phyloP scores from a whole-genome alignment of 148 eudicot species.

The Oxyria digyna region DNA sequence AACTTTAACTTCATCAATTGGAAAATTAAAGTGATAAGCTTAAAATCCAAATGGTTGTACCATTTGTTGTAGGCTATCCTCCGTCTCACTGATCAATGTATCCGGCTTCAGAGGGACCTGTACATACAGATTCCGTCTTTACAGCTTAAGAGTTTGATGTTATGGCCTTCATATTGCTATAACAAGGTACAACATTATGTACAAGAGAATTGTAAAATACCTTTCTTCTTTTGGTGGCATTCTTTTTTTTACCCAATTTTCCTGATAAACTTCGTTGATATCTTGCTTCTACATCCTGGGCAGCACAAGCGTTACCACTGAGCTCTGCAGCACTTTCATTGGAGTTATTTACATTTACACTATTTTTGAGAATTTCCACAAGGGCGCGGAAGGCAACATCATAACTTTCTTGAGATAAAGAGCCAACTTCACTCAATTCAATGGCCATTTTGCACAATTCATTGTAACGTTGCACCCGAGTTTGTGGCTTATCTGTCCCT shows the following conservation, averaged over 20 bases:
- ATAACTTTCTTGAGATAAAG: conserved; percentile 32
- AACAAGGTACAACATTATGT: background rate
- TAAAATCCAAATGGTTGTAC: conserved; percentile 14
- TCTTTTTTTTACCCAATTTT: conserved; percentile 28
- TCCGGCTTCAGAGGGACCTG: conserved; percentile 26
- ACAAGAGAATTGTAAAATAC: conserved; percentile 12
- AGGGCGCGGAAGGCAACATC: conserved; percentile 27
- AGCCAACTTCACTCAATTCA: conserved; percentile 38
- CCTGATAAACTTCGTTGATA: conserved; percentile 18
- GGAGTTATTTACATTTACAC: conserved; percentile 29
- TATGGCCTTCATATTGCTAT: background rate
- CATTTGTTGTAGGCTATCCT: conserved; percentile 31
- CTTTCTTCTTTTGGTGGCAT: conserved; percentile 29
- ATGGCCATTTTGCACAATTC: conserved; percentile 37
- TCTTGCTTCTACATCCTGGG: conserved; percentile 23
- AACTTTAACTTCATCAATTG: background rate
- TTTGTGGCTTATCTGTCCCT: conserved; percentile 19
- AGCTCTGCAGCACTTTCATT: conserved; percentile 19
- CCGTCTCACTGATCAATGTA: conserved; percentile 16
- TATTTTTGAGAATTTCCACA: conserved; percentile 26
- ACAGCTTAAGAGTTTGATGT: background rate
- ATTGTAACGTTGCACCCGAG: conserved; percentile 38
- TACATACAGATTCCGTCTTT: conserved; percentile 7
- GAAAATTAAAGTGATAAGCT: background rate
- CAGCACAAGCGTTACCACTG: conserved; percentile 12